Percentiles rank a stretch among this genome's conserved stretches.
Evolutionary conservation across 2,329 filamentous ascomycete genomes (phyloP).

Genomic region (Hypoxylon sp.): DNA sequence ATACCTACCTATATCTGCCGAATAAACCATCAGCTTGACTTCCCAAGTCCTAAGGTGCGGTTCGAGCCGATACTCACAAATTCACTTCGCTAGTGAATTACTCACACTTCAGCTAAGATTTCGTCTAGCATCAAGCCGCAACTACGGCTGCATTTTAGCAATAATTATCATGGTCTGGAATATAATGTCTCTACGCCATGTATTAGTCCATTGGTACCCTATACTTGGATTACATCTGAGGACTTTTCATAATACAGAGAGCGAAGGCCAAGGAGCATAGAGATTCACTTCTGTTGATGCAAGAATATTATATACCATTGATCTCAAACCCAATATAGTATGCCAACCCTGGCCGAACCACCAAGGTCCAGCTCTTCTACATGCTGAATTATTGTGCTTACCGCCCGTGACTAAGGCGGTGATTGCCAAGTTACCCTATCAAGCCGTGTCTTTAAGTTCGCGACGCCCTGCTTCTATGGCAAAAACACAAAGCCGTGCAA

Average conservation of each 20-base stretch:
- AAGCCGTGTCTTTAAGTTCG: conserved; percentile 31
- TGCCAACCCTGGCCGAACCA: conserved; percentile 34
- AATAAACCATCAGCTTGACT: not conserved
- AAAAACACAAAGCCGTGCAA: conserved; percentile 33
- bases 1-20: not conserved
- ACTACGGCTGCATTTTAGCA: not conserved
- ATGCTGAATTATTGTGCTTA: conserved; percentile 34
- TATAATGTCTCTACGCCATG: not conserved
- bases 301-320: conserved; percentile 45
- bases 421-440: conserved; percentile 21
- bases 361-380: conserved; percentile 29
- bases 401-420: conserved; percentile 18
- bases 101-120: not conserved
- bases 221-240: not conserved
- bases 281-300: conserved; percentile 13
- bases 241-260: not conserved
- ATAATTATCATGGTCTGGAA: not conserved
- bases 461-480: conserved; percentile 36
- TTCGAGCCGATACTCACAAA: not conserved
- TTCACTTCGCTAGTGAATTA: not conserved
- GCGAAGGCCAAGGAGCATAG: not conserved
- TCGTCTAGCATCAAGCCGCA: not conserved
- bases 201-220: not conserved
- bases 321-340: conserved; percentile 41
- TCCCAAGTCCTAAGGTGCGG: not conserved